Conservation (phyloP, 2,329 filamentous ascomycete genomes). For the Pseudovirgaria hyperparasitica region DNA sequence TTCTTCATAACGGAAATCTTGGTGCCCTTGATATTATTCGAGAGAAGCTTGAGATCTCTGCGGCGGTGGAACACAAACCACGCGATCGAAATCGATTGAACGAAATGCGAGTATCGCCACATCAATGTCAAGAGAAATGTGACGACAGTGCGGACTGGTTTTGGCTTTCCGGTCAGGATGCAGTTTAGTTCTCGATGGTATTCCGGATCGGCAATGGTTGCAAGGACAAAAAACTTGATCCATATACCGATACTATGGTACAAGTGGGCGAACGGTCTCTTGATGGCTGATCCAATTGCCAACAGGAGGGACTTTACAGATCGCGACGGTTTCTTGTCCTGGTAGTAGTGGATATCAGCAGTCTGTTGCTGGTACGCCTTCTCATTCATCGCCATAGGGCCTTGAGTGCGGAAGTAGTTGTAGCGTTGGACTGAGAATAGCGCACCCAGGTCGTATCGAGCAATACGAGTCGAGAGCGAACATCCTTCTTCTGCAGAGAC, state of each 20-base stretch:
- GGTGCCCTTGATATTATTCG: slow-evolving; percentile 37
- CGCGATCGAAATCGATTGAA: slow-evolving; percentile 32
- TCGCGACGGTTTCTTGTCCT: slow-evolving; percentile 18
- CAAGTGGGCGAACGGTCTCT: slow-evolving; percentile 23
- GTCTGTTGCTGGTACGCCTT: slow-evolving; percentile 20
- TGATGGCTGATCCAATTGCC: slow-evolving; percentile 15
- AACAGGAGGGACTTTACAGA: slow-evolving; percentile 13
- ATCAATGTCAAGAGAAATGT: slow-evolving; percentile 31
- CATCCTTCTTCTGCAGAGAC: slow-evolving; percentile 27
- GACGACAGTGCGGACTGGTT: slow-evolving; percentile 22
- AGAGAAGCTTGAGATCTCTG: slow-evolving; percentile 33
- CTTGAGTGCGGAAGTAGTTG: slow-evolving; percentile 18
- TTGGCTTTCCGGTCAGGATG: slow-evolving; percentile 24
- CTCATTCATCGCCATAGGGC: slow-evolving; percentile 11
- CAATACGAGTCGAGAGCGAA: slow-evolving; percentile 27
- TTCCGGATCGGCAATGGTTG: slow-evolving; percentile 39
- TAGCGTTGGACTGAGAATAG: slow-evolving; percentile 21
- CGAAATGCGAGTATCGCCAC: slow-evolving; percentile 34
- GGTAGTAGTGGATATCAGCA: slow-evolving; percentile 18
- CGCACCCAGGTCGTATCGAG: slow-evolving; percentile 36
- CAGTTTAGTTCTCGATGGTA: slow-evolving; percentile 38
- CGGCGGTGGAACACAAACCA: slow-evolving; percentile 39
- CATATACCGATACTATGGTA: slow-evolving; percentile 32
- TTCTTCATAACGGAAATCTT: slow-evolving; percentile 34
- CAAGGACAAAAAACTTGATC: slow-evolving; percentile 37